Evolutionary conservation across 2,329 filamentous ascomycete species (phyloP), one percentile per base, ranked within the genome.

Genomic region (Huntiella omanensis): DNA sequence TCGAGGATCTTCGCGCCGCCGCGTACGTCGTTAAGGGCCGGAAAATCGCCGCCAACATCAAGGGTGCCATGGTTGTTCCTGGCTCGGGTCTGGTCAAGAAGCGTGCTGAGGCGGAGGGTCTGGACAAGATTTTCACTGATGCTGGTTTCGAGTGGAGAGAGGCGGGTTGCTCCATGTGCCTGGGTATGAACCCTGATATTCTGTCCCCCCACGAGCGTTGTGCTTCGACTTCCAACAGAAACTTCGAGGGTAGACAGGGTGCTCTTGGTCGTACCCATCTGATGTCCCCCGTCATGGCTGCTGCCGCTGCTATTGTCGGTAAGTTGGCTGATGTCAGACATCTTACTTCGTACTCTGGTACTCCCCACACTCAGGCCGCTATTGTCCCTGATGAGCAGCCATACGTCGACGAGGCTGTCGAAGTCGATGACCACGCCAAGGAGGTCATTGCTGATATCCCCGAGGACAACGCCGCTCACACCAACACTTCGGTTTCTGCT

Each of bases 131-230:
- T 58, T 96, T 98, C 63, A 58, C 67, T 6, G 84, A 93, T 51
- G 87, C 91, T 42, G 91, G 91, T 5, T 96, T 96, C 54, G 88
- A 96, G 62, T 96, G 88, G 88, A 77, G 91, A 59, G 91, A 98
- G 67, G 91, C 91, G 54, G 91, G 91, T 43, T 98, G 91, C 73
- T 93, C 84, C 52, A 98, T 98, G 91, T 96, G 91, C 60, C 73
- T 98, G 47, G 91, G 91, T 60, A 98, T 98, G 88, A 98, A 98
- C 69, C 88, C 91, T 0, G 91, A 98, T 61, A 96, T 98, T 52
- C 73, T 96, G 40, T 77, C 86, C 2, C 87, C 91, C 46, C 75
- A 81, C 60, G 91, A 98, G 66, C 80, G 91, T 57, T 96, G 91
- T 60, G 91, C 91, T 37, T 88, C 81, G 59, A 96, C 91, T 43